These are phyloP conservation scores for Leccinum arenicola DNA, from an alignment of 768 basidiomycete species.

Conservation along the genomic window DNA sequence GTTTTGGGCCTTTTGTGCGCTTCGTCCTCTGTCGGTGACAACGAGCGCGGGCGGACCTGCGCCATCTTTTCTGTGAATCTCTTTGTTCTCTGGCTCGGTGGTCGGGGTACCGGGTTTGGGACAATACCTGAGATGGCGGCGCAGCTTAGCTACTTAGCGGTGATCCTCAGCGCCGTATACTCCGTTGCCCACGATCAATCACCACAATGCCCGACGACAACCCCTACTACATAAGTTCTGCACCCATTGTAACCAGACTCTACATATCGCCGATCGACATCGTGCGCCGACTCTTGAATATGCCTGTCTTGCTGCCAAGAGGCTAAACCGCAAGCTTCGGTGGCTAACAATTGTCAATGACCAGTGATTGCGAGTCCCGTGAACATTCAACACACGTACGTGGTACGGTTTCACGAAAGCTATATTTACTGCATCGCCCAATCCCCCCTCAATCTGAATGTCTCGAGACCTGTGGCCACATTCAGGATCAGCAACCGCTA, in stretches of 20 bases:
- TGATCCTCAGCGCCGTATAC: background rate
- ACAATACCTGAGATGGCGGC: background rate
- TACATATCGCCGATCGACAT: background rate
- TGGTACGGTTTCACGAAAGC: background rate
- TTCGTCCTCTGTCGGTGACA: constrained; percentile 35
- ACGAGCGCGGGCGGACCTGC: constrained; percentile 46
- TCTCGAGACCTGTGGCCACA: no score
- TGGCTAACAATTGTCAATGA: background rate
- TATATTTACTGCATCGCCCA: background rate
- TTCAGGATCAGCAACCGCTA: no score
- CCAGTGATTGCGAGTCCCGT: background rate
- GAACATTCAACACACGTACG: background rate
- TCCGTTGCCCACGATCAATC: background rate
- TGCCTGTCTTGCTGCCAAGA: background rate
- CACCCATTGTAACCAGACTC: background rate
- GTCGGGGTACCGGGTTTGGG: background rate
- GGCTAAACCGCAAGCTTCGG: no score
- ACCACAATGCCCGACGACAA: background rate
- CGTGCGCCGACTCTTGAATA: background rate
- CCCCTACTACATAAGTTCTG: no score
- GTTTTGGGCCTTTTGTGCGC: constrained; percentile 38
- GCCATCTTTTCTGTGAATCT: constrained; percentile 33
- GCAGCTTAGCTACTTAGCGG: background rate
- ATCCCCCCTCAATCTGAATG: no score
- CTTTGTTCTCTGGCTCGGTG: background rate